Percentiles rank a stretch among this genome's conserved stretches.
Evolutionary conservation across 2,329 filamentous ascomycete species (phyloP).

Genomic region (Aureobasidium vineae): DNA sequence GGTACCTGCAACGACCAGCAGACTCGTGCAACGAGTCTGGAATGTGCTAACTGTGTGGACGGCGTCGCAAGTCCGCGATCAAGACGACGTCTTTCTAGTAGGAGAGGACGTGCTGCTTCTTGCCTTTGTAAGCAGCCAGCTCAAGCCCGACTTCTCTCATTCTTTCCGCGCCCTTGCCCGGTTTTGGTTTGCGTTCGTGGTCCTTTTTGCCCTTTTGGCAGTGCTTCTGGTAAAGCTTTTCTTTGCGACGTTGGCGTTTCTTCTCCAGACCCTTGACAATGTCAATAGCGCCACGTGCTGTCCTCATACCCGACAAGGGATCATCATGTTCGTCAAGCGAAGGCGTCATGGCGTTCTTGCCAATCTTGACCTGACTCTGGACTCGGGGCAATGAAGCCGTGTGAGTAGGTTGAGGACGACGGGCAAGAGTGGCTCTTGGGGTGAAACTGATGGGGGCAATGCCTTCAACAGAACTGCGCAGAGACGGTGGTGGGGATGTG

Average conservation of each 20-base stretch:
- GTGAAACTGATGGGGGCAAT: conserved; percentile 38
- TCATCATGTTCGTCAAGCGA: conserved; percentile 43
- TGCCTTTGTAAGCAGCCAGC: conserved; percentile 75
- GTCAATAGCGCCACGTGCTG: conserved; percentile 83
- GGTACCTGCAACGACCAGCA: conserved; percentile 30
- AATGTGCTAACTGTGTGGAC: conserved; percentile 25
- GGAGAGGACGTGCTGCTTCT: conserved; percentile 53
- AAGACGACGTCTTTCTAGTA: conserved; percentile 36
- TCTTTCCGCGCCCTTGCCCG: conserved; percentile 84
- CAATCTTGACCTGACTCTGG: conserved; percentile 23
- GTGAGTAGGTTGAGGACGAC: conserved; percentile 64
- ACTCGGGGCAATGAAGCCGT: conserved; percentile 81
- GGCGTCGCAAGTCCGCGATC: conserved; percentile 27
- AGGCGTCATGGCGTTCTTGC: neutral
- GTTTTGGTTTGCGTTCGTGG: conserved; percentile 54
- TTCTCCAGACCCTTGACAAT: conserved; percentile 95
- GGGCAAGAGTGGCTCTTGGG: conserved; percentile 32
- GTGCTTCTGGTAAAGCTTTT: conserved; percentile 88
- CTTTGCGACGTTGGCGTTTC: conserved; percentile 87
- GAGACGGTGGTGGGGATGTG: conserved; percentile 67
- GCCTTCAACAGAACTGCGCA: conserved; percentile 44
- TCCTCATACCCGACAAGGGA: conserved; percentile 57
- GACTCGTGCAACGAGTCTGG: conserved; percentile 20
- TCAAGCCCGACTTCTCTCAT: conserved; percentile 91
- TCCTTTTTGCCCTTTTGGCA: conserved; percentile 74